Conservation (phyloP, 371 early-diverging fungal genomes). For the Circinella umbellata region DNA sequence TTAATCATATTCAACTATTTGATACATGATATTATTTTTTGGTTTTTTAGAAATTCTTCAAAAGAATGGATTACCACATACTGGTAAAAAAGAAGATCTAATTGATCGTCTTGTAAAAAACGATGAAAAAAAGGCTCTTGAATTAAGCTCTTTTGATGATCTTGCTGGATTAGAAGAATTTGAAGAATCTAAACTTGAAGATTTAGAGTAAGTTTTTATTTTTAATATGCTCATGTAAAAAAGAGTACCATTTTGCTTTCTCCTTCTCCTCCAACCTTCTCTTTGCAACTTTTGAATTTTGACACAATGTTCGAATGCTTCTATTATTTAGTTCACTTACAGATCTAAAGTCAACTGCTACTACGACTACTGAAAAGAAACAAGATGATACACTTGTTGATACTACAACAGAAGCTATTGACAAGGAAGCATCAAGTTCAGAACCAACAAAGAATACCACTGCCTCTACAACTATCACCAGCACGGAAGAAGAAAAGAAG, state of each 20-base stretch:
- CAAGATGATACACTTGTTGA: constrained; percentile 7
- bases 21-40: not conserved
- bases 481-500: constrained; percentile 10
- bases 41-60: constrained; percentile 53
- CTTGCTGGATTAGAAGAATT: constrained; percentile 49
- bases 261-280: no score
- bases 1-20: no score
- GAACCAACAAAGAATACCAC: constrained; percentile 12
- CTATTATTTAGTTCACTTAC: constrained; percentile 2
- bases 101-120: constrained; percentile 66
- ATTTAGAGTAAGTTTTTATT: constrained; percentile 27
- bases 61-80: constrained; percentile 58
- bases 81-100: constrained; percentile 74
- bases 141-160: constrained; percentile 51
- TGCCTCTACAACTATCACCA: not conserved
- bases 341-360: constrained; percentile 21
- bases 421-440: constrained; percentile 26
- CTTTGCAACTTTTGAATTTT: not conserved
- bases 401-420: constrained; percentile 23
- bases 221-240: not conserved
- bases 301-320: not conserved
- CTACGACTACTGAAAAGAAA: not conserved
- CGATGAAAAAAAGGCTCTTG: constrained; percentile 56
- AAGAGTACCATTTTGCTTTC: no score
- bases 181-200: constrained; percentile 39